Conservation (phyloP, 371 early-diverging fungal species). For the Apophysomyces trapeziformis region DNA sequence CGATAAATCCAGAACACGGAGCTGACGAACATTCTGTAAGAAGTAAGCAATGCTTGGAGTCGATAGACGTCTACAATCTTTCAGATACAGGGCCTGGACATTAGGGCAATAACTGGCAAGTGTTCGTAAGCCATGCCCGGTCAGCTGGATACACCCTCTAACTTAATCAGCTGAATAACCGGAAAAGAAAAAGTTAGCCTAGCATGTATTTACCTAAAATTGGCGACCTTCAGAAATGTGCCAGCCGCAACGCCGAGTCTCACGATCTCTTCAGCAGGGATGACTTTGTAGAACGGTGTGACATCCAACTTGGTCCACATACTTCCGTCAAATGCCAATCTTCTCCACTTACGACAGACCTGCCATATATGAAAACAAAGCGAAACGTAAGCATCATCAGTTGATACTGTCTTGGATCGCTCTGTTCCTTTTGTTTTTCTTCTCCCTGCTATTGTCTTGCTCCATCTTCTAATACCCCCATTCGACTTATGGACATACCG, state of each 20-base stretch:
- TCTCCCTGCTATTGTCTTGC: not conserved
- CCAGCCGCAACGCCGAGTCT: slow-evolving; percentile 51
- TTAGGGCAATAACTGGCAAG: slow-evolving; percentile 59
- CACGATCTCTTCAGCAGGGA: slow-evolving; percentile 50
- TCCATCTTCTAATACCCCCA: not conserved
- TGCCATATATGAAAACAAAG: slow-evolving; percentile 1
- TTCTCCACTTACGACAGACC: slow-evolving; percentile 53
- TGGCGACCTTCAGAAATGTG: slow-evolving; percentile 54
- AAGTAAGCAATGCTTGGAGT: slow-evolving; percentile 52
- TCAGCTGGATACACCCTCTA: slow-evolving; percentile 65
- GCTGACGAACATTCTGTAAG: slow-evolving; percentile 35
- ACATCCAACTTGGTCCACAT: slow-evolving; percentile 57
- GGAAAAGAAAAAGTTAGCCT: slow-evolving; percentile 1
- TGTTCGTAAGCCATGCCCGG: slow-evolving; percentile 48
- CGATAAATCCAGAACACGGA: slow-evolving; percentile 51
- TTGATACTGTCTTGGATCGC: too few relatives aligned
- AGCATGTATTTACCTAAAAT: slow-evolving; percentile 50
- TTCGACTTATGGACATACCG: slow-evolving; percentile 24
- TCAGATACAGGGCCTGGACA: slow-evolving; percentile 49
- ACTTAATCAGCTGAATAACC: not conserved
- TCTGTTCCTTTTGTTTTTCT: too few relatives aligned
- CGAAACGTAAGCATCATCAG: too few relatives aligned
- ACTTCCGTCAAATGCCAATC: slow-evolving; percentile 55
- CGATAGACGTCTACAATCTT: slow-evolving; percentile 55
- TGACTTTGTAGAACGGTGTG: slow-evolving; percentile 53